phyloP scores from a whole-genome alignment of 495 filamentous ascomycete genomes.

The Filosporella fistucella region DNA sequence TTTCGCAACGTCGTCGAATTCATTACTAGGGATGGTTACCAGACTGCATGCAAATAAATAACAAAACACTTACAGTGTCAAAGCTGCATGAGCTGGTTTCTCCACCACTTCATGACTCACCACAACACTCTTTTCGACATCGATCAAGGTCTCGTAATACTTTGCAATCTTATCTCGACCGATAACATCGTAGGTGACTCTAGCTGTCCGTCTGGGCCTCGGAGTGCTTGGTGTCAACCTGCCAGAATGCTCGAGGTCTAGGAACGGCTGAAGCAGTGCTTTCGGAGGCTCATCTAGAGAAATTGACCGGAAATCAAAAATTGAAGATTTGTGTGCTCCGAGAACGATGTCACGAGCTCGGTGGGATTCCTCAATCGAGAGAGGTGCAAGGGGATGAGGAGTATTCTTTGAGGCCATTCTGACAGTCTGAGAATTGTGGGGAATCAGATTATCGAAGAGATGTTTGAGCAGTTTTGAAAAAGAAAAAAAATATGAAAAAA shows the following conservation, averaged over 20 bases:
- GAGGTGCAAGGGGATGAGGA: conserved; percentile 11
- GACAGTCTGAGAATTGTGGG: no score
- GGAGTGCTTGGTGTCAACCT: background rate
- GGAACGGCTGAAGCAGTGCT: conserved; percentile 8
- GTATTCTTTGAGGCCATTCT: background rate
- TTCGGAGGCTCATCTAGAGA: conserved; percentile 16
- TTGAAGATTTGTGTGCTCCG: background rate
- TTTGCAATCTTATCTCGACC: conserved; percentile 48
- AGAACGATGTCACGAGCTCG: conserved; percentile 12
- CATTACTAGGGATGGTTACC: conserved; percentile 33
- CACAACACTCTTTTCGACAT: conserved; percentile 42
- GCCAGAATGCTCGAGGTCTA: conserved; percentile 12
- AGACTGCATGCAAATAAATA: background rate
- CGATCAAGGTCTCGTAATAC: conserved; percentile 59
- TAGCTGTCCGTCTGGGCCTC: conserved; percentile 46
- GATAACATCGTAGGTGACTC: conserved; percentile 62
- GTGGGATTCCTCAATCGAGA: conserved; percentile 6
- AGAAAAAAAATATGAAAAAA: no score
- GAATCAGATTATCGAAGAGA: no score
- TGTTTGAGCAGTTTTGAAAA: no score
- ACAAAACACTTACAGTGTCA: conserved; percentile 47
- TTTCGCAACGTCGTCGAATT: conserved; percentile 58
- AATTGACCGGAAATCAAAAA: conserved; percentile 13
- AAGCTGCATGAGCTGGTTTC: conserved; percentile 52
- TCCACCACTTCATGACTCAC: conserved; percentile 49